phyloP scores from a whole-genome alignment of 768 basidiomycete genomes.

The Rhodosporidiobolus sp. region DNA sequence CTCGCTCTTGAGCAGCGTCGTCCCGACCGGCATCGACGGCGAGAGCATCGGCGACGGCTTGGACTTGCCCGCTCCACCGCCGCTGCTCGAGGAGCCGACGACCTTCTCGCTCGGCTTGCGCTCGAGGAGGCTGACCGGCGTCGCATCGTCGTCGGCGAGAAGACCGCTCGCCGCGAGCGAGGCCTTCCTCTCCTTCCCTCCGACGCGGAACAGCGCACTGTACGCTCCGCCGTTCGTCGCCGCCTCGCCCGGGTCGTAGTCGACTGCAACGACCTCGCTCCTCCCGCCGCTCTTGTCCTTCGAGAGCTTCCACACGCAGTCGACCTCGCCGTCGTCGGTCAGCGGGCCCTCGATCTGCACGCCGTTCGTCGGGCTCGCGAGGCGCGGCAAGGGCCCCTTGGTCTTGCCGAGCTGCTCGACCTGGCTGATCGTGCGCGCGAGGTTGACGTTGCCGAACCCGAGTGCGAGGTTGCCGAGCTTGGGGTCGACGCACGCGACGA shows the following conservation, averaged over 20 bases:
- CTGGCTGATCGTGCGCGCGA: constrained; percentile 68
- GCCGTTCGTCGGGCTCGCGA: constrained; percentile 65
- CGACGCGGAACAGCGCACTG: constrained; percentile 19
- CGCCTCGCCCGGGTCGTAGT: background rate
- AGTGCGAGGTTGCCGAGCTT: constrained; percentile 80
- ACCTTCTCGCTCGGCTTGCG: background rate
- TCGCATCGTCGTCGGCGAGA: background rate
- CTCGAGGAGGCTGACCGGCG: background rate
- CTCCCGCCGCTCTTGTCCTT: background rate
- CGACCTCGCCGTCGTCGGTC: constrained; percentile 38
- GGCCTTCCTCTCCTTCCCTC: background rate
- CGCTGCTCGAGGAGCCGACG: background rate
- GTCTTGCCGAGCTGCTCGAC: constrained; percentile 72
- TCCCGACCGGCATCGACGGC: constrained; percentile 14
- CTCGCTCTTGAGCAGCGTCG: constrained; percentile 30
- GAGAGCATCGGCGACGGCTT: constrained; percentile 1
- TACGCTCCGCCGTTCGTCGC: constrained; percentile 16
- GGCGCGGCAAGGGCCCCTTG: constrained; percentile 63
- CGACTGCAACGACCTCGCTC: constrained; percentile 12
- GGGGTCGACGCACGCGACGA: constrained; percentile 79
- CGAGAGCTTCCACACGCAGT: constrained; percentile 43
- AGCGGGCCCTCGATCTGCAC: constrained; percentile 43
- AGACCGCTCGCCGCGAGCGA: background rate
- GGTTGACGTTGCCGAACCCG: constrained; percentile 67
- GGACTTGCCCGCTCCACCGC: background rate